A percentile compares a stretch with the other conserved stretches of the same genome.
Conservation (phyloP, 1,284 basidiomycete species). For the Termitomyces sp. region DNA sequence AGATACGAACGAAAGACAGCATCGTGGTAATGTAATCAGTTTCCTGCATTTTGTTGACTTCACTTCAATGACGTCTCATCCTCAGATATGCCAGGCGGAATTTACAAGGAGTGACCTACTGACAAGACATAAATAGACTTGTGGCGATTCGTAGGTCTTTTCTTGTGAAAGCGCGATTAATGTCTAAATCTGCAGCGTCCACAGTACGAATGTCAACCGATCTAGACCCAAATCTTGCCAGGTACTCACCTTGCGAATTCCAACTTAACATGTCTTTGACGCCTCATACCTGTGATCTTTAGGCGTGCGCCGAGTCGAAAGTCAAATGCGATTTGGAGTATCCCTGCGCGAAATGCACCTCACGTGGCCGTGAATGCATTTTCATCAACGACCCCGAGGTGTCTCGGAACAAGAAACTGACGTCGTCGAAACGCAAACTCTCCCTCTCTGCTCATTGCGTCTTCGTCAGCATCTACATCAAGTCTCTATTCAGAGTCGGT, state of each 20-base stretch:
- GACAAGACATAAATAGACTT: conserved; percentile 52
- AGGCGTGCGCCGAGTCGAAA: conserved; percentile 66
- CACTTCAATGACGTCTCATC: background rate
- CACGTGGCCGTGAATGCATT: conserved; percentile 56
- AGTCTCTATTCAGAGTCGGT: conserved; percentile 6
- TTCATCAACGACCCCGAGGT: conserved; percentile 47
- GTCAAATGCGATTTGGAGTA: conserved; percentile 65
- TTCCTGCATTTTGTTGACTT: background rate
- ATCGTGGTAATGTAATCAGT: conserved; percentile 44
- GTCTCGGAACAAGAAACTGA: conserved; percentile 33
- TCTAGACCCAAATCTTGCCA: conserved; percentile 48
- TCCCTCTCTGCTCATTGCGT: conserved; percentile 1
- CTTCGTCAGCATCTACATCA: conserved; percentile 11
- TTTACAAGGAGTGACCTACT: conserved; percentile 58
- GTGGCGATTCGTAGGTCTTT: conserved; percentile 47
- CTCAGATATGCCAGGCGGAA: conserved; percentile 47
- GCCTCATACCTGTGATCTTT: conserved; percentile 12
- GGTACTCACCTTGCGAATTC: conserved; percentile 21
- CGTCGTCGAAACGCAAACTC: conserved; percentile 24
- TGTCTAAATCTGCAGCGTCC: conserved; percentile 7
- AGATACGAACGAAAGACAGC: conserved; percentile 47
- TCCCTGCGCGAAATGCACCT: conserved; percentile 59
- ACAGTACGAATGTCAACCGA: conserved; percentile 31
- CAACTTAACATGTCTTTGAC: background rate
- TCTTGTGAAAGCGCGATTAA: background rate